Conservation (phyloP, 2,329 filamentous ascomycete genomes). For the Calonectria henricotiae region DNA sequence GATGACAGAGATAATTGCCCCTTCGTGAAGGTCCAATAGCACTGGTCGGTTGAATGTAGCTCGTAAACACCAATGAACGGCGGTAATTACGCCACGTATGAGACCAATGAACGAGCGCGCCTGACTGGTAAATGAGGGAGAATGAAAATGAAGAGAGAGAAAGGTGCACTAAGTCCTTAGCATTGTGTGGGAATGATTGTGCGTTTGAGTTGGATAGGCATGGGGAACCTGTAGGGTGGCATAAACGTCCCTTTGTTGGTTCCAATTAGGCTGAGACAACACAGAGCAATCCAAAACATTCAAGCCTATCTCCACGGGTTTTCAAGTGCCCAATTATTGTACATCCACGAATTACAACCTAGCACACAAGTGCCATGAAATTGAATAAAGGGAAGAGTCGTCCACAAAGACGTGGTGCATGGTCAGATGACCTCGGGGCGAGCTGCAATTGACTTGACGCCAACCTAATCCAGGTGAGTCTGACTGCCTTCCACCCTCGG, state of each 20-base stretch:
- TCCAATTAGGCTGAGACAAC: conserved; percentile 1
- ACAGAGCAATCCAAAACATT: conserved; percentile 13
- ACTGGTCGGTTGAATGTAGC: conserved; percentile 26
- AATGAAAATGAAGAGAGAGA: too few relatives aligned
- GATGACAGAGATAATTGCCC: background rate
- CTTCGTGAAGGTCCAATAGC: background rate
- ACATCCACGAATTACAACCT: conserved; percentile 19
- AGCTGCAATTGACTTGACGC: conserved; percentile 22
- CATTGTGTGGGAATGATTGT: conserved; percentile 13
- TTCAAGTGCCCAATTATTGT: background rate
- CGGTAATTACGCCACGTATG: conserved; percentile 34
- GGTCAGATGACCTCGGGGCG: conserved; percentile 26
- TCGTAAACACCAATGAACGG: conserved; percentile 14
- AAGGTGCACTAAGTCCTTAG: conserved; percentile 7
- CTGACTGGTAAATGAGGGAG: background rate
- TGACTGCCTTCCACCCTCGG: conserved; percentile 25
- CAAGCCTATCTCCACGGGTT: conserved; percentile 17
- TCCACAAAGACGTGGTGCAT: background rate
- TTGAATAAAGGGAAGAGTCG: conserved; percentile 5
- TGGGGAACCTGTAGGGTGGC: conserved; percentile 20
- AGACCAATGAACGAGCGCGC: conserved; percentile 23
- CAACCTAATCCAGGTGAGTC: background rate
- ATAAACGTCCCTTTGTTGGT: conserved; percentile 14
- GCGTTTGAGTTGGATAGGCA: conserved; percentile 11
- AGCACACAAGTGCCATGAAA: conserved; percentile 7